Percentiles rank a stretch among this genome's conserved stretches.
These are phyloP conservation scores for Sporothrix mexicana DNA, from an alignment of 2,329 filamentous ascomycete species.

Conservation along the genomic window DNA sequence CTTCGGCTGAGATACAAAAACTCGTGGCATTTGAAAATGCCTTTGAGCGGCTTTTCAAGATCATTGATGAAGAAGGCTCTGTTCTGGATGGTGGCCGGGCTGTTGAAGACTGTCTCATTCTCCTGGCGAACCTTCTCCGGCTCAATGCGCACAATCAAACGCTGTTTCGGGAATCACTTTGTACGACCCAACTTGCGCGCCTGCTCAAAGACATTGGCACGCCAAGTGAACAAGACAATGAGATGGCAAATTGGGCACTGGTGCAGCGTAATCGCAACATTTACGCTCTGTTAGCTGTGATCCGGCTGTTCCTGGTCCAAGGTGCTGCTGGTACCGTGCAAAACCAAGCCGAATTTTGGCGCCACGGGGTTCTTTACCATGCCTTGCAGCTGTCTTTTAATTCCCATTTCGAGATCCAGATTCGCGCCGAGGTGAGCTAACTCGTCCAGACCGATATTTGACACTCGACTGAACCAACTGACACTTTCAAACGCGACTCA, in stretches of 20 bases:
- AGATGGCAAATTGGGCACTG: slow-evolving; percentile 75
- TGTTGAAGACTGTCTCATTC: slow-evolving; percentile 90
- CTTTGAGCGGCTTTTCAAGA: slow-evolving; percentile 82
- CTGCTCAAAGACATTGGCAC: slow-evolving; percentile 64
- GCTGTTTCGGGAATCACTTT: slow-evolving; percentile 89
- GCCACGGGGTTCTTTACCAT: slow-evolving; percentile 78
- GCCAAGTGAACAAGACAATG: slow-evolving; percentile 50
- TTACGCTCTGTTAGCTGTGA: slow-evolving; percentile 84
- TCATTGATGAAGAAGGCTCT: slow-evolving; percentile 82
- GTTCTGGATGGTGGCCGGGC: slow-evolving; percentile 81
- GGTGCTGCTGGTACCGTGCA: slow-evolving; percentile 80
- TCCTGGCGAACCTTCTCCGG: slow-evolving; percentile 86
- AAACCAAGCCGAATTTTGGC: slow-evolving; percentile 87
- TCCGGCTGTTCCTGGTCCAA: slow-evolving; percentile 81
- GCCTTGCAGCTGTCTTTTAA: slow-evolving; percentile 84
- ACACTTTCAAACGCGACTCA: slow-evolving; percentile 43
- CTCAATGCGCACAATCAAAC: slow-evolving; percentile 92
- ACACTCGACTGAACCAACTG: slow-evolving; percentile 1
- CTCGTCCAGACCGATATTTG: slow-evolving; percentile 9
- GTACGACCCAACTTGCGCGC: slow-evolving; percentile 72
- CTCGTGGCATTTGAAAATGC: slow-evolving; percentile 94
- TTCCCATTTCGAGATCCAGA: slow-evolving; percentile 71
- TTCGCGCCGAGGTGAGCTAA: slow-evolving; percentile 74
- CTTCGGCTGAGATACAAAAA: slow-evolving; percentile 88
- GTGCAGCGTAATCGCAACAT: slow-evolving; percentile 86